Base-by-base conservation (phyloP, 2,329 filamentous ascomycete species). In the Leptodontidium sp. region DNA sequence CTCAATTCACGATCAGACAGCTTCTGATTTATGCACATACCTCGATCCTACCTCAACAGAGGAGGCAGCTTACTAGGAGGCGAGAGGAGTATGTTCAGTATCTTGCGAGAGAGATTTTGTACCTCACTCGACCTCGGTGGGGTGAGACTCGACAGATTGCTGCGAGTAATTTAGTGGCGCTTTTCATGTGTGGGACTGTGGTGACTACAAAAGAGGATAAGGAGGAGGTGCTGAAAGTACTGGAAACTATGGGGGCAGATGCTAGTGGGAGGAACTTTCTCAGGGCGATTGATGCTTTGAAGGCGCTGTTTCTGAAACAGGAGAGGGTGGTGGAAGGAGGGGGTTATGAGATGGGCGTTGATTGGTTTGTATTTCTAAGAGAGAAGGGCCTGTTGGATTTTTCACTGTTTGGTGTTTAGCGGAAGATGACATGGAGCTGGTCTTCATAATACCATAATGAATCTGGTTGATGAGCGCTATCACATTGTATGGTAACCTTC, bases 241-340 rank as follows among this genome's bases (percentile, higher is more conserved):
- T 64, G 49, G 47, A 53, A 14, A 43, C 17, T 32, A 64, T 64
- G 47, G 61, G 61, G 2, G 47, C 45, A 32, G 61, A 64, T 21
- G 61, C 61, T 9, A 64, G 61, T 49, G 61, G 61, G n/a, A 53
- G 61, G 47, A 64, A 52, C 24, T 64, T 64, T 21, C n/a, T 64
- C 11, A 64, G 61, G 61, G 47, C n/a, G 0, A 40, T 43, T 0
- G 47, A 64, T 53, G 61, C 61, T 14, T n/a, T 64, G n/a, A 64
- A 53, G 38, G 61, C 17, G n/a, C 17, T 64, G 47, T 64, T 15
- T 14, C n/a, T 9, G 49, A 49, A 64, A 47, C 61, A 64, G 61
- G 61, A 64, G 17, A 53, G n/a, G 15, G 47, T 55, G 9, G n/a
- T 2, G 32, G n/a, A 24, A 8, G 7, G 4, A 5, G 49, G 49